Evolutionary conservation across 345 rosid genomes (phyloP).

Genomic region (Trapa incisa): DNA sequence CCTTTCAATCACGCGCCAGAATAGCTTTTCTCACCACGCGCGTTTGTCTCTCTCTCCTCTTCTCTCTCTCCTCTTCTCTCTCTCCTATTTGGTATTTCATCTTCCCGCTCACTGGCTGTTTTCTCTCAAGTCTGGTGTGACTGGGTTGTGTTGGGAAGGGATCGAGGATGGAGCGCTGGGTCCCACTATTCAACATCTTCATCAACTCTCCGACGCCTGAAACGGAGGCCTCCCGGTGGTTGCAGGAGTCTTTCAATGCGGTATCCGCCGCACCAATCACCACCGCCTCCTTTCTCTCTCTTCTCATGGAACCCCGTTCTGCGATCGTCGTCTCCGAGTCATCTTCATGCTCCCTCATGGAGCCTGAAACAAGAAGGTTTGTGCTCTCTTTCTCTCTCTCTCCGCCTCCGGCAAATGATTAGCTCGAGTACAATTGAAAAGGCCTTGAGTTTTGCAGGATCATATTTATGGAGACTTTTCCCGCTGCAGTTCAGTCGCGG

Average conservation of each 20-base stretch:
- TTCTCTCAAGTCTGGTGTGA: not conserved
- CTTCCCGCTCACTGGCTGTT: not conserved
- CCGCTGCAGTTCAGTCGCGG: conserved; percentile 46
- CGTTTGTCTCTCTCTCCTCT: too few relatives aligned
- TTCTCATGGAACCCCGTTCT: conserved; percentile 28
- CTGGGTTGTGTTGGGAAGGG: not conserved
- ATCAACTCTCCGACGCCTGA: conserved; percentile 50
- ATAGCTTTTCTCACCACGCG: too few relatives aligned
- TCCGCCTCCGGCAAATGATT: too few relatives aligned
- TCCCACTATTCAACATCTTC: conserved; percentile 51
- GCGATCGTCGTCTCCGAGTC: conserved; percentile 15
- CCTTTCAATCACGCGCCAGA: too few relatives aligned
- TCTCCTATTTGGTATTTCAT: too few relatives aligned
- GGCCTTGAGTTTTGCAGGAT: conserved; percentile 21
- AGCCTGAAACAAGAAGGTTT: conserved; percentile 26
- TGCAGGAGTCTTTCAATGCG: conserved; percentile 32
- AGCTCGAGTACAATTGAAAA: not conserved
- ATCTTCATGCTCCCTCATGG: conserved; percentile 18
- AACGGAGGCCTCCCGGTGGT: conserved; percentile 57
- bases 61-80: too few relatives aligned
- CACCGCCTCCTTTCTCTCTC: conserved; percentile 40
- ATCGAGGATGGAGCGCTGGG: conserved; percentile 47
- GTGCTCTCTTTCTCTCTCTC: not conserved
- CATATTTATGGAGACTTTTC: conserved; percentile 59
- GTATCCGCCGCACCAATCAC: conserved; percentile 29